Evolutionary conservation across 1,284 basidiomycete species (phyloP).

Genomic region (Cryptococcus amylolentus): DNA sequence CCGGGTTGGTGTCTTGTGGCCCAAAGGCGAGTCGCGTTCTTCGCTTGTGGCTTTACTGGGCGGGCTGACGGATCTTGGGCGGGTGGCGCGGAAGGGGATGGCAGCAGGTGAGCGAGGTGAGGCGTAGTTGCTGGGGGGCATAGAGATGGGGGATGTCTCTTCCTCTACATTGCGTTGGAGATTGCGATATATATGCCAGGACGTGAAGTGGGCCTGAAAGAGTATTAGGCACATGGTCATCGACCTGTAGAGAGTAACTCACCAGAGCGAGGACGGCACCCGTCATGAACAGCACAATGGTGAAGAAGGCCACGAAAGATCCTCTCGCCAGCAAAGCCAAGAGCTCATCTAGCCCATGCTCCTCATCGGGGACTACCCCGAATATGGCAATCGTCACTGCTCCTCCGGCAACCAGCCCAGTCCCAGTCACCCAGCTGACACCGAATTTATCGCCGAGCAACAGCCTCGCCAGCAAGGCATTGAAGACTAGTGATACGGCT

Average conservation of each 20-base stretch:
- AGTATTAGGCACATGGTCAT: neutral
- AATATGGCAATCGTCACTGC: slow-evolving; percentile 88
- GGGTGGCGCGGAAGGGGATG: slow-evolving; percentile 29
- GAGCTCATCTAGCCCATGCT: slow-evolving; percentile 84
- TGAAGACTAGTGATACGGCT: slow-evolving; percentile 88
- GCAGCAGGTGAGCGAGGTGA: slow-evolving; percentile 29
- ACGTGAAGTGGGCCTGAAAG: neutral
- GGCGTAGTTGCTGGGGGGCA: slow-evolving; percentile 34
- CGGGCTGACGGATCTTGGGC: slow-evolving; percentile 12
- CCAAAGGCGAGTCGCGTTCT: neutral
- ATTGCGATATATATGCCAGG: neutral
- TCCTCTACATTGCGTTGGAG: neutral
- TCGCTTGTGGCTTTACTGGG: neutral
- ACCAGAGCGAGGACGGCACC: slow-evolving; percentile 63
- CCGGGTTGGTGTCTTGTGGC: neutral
- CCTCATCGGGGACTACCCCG: slow-evolving; percentile 86
- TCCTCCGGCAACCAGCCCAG: slow-evolving; percentile 79
- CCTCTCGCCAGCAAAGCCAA: slow-evolving; percentile 72
- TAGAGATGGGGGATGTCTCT: slow-evolving; percentile 20
- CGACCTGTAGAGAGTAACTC: slow-evolving; percentile 44
- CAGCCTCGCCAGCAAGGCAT: slow-evolving; percentile 84
- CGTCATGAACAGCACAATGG: slow-evolving; percentile 64
- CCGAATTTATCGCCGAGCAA: slow-evolving; percentile 85
- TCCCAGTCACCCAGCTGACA: slow-evolving; percentile 77
- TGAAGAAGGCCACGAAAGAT: slow-evolving; percentile 77